A percentile compares a stretch with the other conserved stretches of the same genome.
phyloP scores from a whole-genome alignment of 2,329 filamentous ascomycete species.

The Hirsutella rhossiliensis region DNA sequence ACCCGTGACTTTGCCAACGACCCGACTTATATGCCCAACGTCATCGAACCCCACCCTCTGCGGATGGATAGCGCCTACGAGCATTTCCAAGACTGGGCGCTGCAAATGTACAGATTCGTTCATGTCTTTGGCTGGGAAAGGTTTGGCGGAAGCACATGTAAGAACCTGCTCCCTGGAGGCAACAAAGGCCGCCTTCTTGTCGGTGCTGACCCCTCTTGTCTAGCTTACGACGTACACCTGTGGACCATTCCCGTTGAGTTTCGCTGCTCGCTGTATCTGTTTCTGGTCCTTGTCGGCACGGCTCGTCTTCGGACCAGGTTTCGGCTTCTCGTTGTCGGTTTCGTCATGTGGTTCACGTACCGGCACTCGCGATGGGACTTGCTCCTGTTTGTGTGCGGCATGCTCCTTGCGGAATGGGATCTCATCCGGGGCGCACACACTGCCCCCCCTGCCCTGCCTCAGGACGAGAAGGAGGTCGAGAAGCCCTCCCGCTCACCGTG shows the following conservation, averaged over 20 bases:
- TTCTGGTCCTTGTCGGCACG: conserved; percentile 37
- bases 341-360: conserved; percentile 32
- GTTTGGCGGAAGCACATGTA: conserved; percentile 32
- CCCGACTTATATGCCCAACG: conserved; percentile 30
- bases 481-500: conserved; percentile 1
- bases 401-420: conserved; percentile 42
- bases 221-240: conserved; percentile 42
- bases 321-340: conserved; percentile 28
- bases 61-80: conserved; percentile 22
- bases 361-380: conserved; percentile 41
- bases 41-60: conserved; percentile 34
- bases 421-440: conserved; percentile 33
- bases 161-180: conserved; percentile 6
- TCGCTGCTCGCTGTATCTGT: conserved; percentile 44
- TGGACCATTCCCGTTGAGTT: conserved; percentile 55
- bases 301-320: conserved; percentile 29
- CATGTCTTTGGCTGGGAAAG: conserved; percentile 39
- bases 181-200: background rate
- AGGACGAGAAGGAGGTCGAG: conserved; percentile 7
- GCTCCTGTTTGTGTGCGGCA: conserved; percentile 41
- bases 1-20: conserved; percentile 34
- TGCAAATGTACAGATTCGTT: conserved; percentile 35
- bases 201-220: conserved; percentile 8
- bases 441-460: conserved; percentile 14
- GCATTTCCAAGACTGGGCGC: conserved; percentile 33